Evolutionary conservation across 352 stramenopile genomes (phyloP), one percentile per base, ranked within the genome.

Genomic region (Globisporangium recalcitrans): DNA sequence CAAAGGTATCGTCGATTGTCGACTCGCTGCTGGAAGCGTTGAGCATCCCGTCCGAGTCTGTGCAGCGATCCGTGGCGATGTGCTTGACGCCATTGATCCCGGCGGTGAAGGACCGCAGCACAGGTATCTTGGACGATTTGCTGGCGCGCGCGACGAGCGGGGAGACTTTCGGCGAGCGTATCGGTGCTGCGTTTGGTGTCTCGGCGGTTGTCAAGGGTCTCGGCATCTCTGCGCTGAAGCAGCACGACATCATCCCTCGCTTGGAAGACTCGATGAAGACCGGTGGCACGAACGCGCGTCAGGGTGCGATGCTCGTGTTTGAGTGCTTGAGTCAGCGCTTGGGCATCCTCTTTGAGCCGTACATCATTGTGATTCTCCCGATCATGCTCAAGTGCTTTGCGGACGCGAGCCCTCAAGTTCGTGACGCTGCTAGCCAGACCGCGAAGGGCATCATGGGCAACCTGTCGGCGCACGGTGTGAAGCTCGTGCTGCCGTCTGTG

Each of bases 201-300:
- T 98, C 97, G 26, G 97, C 97, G 36, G 88, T 98, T n/a, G 90
- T 99, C 1, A 99, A 99, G 82, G 98, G 98, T 5, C 93, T 99
- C 68, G 97, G 98, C 64, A 99, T 99, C 65, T 95, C 95, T 44
- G 86, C 92, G 40, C 77, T 99, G 11, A 99, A 99, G 74, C 96
- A 98, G 63, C 97, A 98, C 71, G 83, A 96, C 49, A 86, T 99
- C 64, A 98, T 99, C 44, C 90, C 88, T 73, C 96, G 76, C 32
- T 73, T 95, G 16, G 87, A 95, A 49, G 85, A 94, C 24, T 69
- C 75, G 13, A 94, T 93, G 83, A 91, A 93, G 69, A 77, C 62
- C 16, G 78, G 73, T 52, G 82, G 85, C 9, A 69, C 82, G 22
- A 93, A 91, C 47, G 87, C 81, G 14, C 92, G 94, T 36, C 85